Evolutionary conservation across 306 rosid species (phyloP), one percentile per base, ranked within the genome.

Genomic region (Trifolium subterraneum): DNA sequence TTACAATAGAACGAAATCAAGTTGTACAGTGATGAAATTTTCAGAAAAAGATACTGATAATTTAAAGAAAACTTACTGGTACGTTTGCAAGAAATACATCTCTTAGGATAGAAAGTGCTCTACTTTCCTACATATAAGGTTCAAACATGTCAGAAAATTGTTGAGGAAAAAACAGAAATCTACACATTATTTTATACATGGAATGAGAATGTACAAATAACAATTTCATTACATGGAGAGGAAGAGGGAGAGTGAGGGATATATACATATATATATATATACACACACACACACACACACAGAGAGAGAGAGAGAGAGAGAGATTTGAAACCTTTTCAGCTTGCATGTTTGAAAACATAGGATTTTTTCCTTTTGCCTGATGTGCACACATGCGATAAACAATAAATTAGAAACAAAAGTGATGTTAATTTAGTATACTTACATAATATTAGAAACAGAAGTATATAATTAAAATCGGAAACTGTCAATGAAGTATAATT

Each of bases 71-170:
- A 79, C 87, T 69, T 82, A 93, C 98, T 5, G 88, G 91, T 47
- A 93, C 96, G 55, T 93, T 88, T 13, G 98, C 96, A 63, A 93
- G 84, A 86, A 93, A 88, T 42, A 85, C 85, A 69, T 91, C 90
- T 69, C 85, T 88, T 67, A 93, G 90, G 78, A 86, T 67, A 10
- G 76, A 52, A 58, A 78, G 69, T 25, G 87, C 94, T 76, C 87
- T 78, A 65, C 88, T 79, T 73, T 84, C 96, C 98, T 90, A 64
- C 66, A 29, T 54, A 67, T 78, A 68, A 73, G 68, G 70, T 72
- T 71, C 63, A 82, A 65, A 56, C n/a, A 67, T 59, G 29, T 18
- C 35, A 58, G 27, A 71, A 54, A 68, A 54, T 44, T 72, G 44
- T 48, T 42, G 64, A 67, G 48, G 19, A 36, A 66, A 78, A 48